Evolutionary conservation across 1,139 yeast species (phyloP), one percentile per base, ranked within the genome.

Genomic region (Pichia kudriavzevii): DNA sequence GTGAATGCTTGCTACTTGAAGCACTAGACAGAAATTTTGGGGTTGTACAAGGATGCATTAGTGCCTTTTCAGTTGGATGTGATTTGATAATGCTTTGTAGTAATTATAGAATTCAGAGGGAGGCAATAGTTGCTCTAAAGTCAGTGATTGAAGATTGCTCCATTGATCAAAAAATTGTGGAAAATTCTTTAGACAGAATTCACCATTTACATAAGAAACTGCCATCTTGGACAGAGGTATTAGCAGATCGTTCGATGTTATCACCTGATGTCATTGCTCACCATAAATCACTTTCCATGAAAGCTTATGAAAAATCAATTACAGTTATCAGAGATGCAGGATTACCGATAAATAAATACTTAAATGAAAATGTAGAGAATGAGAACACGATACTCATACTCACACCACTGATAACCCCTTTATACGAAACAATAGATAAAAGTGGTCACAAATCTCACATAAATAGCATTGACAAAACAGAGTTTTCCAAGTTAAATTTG

Each of bases 1-100:
- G 77, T 46, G 84, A 77, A 49, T 77, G 84, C 48, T 58, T 77
- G 34, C 81, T 76, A 47, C 69, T 77, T 75, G 82, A 76, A 42
- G 75, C 81, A 1, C 56, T 77, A 23, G 74, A 73, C 50, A 78
- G 74, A 42, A 72, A 75, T 16, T 70, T 75, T 22, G 84, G 84
- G 2, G 63, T 77, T 26, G 75, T 79, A 5, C 83, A 77, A 50
- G 83, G 82, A 5, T 78, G 77, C 1, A 69, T 75, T 3, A 61
- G 75, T 51, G 79, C 83, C 0, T 61, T 76, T 5, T 66, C 69
- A 37, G 83, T 82, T 4, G 80, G 82, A 1, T 77, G 83, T 55
- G 83, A 77, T 50, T 60, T 76, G 45, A 74, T 77, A 5, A 63
- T 77, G 65, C 79, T 76, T 10, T 77, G 84, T 48, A 78, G 75